Base-by-base conservation (phyloP, 2,329 filamentous ascomycete genomes). In the Claviceps digitariae region DNA sequence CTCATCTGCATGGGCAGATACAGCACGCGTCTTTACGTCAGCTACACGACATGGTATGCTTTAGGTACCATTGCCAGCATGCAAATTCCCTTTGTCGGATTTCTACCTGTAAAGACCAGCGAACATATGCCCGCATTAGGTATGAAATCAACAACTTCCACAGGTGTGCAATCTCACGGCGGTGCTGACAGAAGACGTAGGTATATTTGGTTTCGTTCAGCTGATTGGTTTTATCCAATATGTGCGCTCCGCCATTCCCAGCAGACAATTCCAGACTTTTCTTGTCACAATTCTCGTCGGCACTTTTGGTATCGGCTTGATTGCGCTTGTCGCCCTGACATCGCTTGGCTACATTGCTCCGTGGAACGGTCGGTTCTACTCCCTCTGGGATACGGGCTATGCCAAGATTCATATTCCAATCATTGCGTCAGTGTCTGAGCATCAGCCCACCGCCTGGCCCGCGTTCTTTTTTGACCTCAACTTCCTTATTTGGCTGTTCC, bases 371-470 rank as follows among this genome's bases (percentile, higher is more conserved):
- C 90, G 93, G 63, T 98, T 98, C 79, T 98, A 98, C 75, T 98
- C 94, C 23, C 82, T 98, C 34, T 98, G 91, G 90, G 94, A 98
- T 68, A 98, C 93, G 6, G 86, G 89, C 62, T 98, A 98, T 67
- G 93, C 93, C 64, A 98, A 98, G 78, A 94, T 97, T 58, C 93
- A 98, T 66, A 98, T 98, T 66, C 93, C 93, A 57, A 98, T 98
- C 66, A 98, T 98, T 68, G 93, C 93, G 3, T 98, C 93, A n/a
- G 93, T 98, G 48, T 98, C 93, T 1, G 93, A 98, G 73, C 93
- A 98, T 74, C 93, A 98, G 73, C 93, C 93, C 52, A 98, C 93
- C 40, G 93, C 93, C 45, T 98, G 93, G 93, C 93, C 93, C 2
- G 89, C 94, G 17, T 98, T 96, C 78, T 98, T 98, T 76, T 98